phyloP scores from a whole-genome alignment of 345 rosid species.

The Linum lewisii region DNA sequence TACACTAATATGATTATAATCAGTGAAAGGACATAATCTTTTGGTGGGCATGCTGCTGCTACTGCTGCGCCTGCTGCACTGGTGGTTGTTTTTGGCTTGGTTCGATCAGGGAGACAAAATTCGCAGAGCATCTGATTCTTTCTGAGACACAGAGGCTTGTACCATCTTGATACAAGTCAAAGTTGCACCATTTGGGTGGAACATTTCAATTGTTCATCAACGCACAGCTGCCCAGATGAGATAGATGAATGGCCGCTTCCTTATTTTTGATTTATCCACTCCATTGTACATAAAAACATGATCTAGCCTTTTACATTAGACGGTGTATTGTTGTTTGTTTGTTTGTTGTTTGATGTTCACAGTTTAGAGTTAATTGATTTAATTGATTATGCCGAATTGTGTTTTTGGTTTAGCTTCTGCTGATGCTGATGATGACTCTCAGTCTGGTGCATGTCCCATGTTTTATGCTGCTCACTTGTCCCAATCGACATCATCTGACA shows the following conservation, averaged over 20 bases:
- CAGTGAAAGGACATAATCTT: too few relatives aligned
- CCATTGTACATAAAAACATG: constrained; percentile 21
- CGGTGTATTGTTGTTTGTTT: constrained; percentile 3
- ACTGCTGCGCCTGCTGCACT: too few relatives aligned
- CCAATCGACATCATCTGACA: neutral
- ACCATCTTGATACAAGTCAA: constrained; percentile 18
- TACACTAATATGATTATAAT: too few relatives aligned
- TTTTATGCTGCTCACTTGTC: neutral
- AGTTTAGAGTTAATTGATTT: constrained; percentile 7
- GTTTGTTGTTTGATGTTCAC: constrained; percentile 1
- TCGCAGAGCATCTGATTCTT: constrained; percentile 17
- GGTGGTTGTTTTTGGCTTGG: too few relatives aligned
- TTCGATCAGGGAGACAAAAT: constrained; percentile 11
- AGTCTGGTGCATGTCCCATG: neutral
- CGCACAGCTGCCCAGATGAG: too few relatives aligned
- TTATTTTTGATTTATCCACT: constrained; percentile 9
- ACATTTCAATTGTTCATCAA: too few relatives aligned
- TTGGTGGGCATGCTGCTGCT: too few relatives aligned
- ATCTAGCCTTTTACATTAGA: constrained; percentile 2
- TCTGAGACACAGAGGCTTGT: constrained; percentile 18
- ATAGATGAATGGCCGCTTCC: constrained; percentile 11
- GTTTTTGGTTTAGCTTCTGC: neutral
- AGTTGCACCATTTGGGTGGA: constrained; percentile 25
- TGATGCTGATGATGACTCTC: neutral
- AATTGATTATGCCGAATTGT: constrained; percentile 2